Evolutionary conservation across 306 rosid species (phyloP).

Genomic region (Casuarina cunninghamiana): DNA sequence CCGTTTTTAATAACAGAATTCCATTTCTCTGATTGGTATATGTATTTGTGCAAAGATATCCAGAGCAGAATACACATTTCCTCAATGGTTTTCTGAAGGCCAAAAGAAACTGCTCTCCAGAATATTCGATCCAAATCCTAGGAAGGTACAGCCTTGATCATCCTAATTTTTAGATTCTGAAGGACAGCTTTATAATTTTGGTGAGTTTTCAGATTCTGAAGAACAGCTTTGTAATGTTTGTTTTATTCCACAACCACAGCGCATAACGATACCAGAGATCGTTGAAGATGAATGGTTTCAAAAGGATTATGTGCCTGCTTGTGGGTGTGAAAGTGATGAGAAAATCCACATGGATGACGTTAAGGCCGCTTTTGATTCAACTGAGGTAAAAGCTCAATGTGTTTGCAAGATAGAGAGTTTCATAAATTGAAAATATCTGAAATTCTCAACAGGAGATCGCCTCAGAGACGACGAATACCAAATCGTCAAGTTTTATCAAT

Average conservation of each 20-base stretch:
- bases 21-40: slow-evolving; percentile 27
- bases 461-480: slow-evolving; percentile 37
- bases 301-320: slow-evolving; percentile 54
- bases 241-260: slow-evolving; percentile 37
- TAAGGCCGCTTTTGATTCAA: slow-evolving; percentile 48
- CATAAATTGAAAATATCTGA: slow-evolving; percentile 16
- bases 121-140: slow-evolving; percentile 55
- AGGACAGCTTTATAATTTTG: background rate
- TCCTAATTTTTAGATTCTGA: background rate
- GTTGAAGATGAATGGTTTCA: slow-evolving; percentile 71
- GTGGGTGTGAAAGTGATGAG: slow-evolving; percentile 39
- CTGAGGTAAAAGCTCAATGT: slow-evolving; percentile 47
- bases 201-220: slow-evolving; percentile 2
- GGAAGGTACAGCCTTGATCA: slow-evolving; percentile 43
- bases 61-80: slow-evolving; percentile 57
- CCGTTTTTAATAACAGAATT: slow-evolving; percentile 15
- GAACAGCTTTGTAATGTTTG: slow-evolving; percentile 1
- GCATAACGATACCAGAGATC: slow-evolving; percentile 57
- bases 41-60: slow-evolving; percentile 43
- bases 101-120: slow-evolving; percentile 59
- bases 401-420: slow-evolving; percentile 2
- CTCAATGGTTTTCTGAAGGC: slow-evolving; percentile 65
- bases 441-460: slow-evolving; percentile 44
- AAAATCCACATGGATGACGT: slow-evolving; percentile 46
- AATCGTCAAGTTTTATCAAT: slow-evolving; percentile 75